Base-by-base conservation (phyloP, 1,284 basidiomycete genomes). In the Puccinia polysora region DNA sequence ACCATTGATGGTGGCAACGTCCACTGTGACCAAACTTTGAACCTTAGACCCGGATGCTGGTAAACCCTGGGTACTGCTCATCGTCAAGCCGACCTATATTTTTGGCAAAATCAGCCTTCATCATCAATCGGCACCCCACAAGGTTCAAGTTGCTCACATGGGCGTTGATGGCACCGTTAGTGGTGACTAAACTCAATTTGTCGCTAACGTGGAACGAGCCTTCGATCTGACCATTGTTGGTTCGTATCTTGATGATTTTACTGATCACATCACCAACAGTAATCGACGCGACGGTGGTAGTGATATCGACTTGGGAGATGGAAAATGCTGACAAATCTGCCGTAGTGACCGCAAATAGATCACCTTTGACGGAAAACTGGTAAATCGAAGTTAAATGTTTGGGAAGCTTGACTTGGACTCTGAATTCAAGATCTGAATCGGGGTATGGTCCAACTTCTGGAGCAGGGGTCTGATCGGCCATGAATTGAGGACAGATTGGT, bases 401-500 rank as follows among this genome's bases (percentile, higher is more conserved):
- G 12, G 67, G 67, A 6, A 70, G 34, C 10, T 59, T 40, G 2
- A 70, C 58, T 45, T 59, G 56, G 18, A 60, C 14, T 34, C n/a
- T 34, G 30, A 70, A 70, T 52, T 70, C 67, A 4, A 70, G 58
- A 43, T 70, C 67, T 5, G 67, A 70, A 14, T 70, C 45, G 18
- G 67, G 67, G 49, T 60, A 70, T 10, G 67, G 67, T 34, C 67
- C 67, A 23, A 62, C 56, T 70, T 70, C 67, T 0, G 67, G 56
- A 23, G 43, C 38, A 52, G 67, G 67, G n/a, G 67, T 70, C 67
- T 70, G 12, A 6, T 2, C 18, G 43, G 2, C 6, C 38, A 2
- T 40, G 28, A 8, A 36, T 30, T 49, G 12, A 23, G 30, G 8
- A 25, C 6, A 38, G 43, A 2, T 4, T n/a, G 23, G 7, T 14